A percentile compares a stretch with the other conserved stretches of the same genome.
Evolutionary conservation across 768 basidiomycete species (phyloP).

Genomic region (Hygrocybe coccinea): DNA sequence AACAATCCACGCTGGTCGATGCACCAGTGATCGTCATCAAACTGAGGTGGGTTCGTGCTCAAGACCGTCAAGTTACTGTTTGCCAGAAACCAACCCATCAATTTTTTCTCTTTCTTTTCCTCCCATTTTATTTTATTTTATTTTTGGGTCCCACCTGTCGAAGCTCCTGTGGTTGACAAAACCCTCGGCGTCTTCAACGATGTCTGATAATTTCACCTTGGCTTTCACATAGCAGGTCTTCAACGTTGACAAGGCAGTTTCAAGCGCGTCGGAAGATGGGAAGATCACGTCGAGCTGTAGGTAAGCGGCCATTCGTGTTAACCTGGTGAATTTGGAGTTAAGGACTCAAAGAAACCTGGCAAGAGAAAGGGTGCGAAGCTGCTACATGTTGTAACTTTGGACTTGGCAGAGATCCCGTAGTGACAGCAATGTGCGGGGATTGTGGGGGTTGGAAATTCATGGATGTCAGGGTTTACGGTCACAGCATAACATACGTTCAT

Average conservation of each 20-base stretch:
- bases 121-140: too few relatives aligned
- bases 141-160: slow-evolving; percentile 21
- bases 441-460: slow-evolving; percentile 6
- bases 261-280: slow-evolving; percentile 39
- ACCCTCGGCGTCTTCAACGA: slow-evolving; percentile 34
- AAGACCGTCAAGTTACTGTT: slow-evolving; percentile 38
- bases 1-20: slow-evolving; percentile 59
- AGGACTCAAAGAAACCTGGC: slow-evolving; percentile 38
- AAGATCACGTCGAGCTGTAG: slow-evolving; percentile 60
- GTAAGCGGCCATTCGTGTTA: background rate
- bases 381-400: slow-evolving; percentile 33
- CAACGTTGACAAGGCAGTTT: slow-evolving; percentile 38
- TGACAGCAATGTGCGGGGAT: slow-evolving; percentile 1
- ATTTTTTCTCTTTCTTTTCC: too few relatives aligned
- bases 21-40: slow-evolving; percentile 61
- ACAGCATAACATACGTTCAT: too few relatives aligned
- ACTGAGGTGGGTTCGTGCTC: slow-evolving; percentile 25
- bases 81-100: slow-evolving; percentile 18
- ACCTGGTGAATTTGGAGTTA: background rate
- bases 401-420: slow-evolving; percentile 6
- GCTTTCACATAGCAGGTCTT: slow-evolving; percentile 44
- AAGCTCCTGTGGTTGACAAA: slow-evolving; percentile 1
- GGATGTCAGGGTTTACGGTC: too few relatives aligned
- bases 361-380: slow-evolving; percentile 46
- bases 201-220: slow-evolving; percentile 38